Base-by-base conservation (phyloP, 1,139 yeast genomes). In the Blastobotrys elegans region DNA sequence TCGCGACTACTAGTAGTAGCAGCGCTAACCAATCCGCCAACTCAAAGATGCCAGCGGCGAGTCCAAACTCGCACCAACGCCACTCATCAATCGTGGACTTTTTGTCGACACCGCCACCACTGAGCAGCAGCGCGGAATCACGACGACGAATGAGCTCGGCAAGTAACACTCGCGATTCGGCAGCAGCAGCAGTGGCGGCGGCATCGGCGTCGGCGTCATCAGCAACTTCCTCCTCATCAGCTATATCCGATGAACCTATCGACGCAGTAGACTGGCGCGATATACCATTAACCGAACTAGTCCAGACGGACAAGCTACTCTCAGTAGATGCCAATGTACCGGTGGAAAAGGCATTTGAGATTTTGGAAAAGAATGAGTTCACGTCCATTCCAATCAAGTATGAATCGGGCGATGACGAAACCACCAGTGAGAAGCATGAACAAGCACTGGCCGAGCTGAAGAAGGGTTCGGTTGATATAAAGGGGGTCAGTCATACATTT, bases 281-380 rank as follows among this genome's bases (percentile, higher is more conserved):
- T 49, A 76, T 87, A 22, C 78, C 75, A 40, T 72, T 90, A 55
- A 68, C 75, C 18, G 94, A 87, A 57, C 74, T 92, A 57, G 83
- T 88, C 34, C 95, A 88, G 66, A 74, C 78, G 46, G 89, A 84
- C 54, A 84, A 86, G 63, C 74, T 92, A 60, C 77, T 89, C 44
- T 74, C 80, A 44, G 83, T 89, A 55, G 77, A 79, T 54, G 75
- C 76, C 1, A 67, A 75, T 18, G 71, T 79, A 38, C 80, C 95
- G 1, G 94, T 89, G 16, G 96, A 90, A 64, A 75, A 80, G 50
- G 96, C 97, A 1, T 92, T 87, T 69, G 89, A 88, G 59, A 81
- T 83, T 2, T 73, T 92, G 59, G 75, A 76, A 41, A 68, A 74
- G 34, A 76, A 89, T 65, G 81, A 84, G 53, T 75, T 92, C 60